Conservation (phyloP, 192 early-diverging fungal genomes). For the Lunasporangiospora selenospora region DNA sequence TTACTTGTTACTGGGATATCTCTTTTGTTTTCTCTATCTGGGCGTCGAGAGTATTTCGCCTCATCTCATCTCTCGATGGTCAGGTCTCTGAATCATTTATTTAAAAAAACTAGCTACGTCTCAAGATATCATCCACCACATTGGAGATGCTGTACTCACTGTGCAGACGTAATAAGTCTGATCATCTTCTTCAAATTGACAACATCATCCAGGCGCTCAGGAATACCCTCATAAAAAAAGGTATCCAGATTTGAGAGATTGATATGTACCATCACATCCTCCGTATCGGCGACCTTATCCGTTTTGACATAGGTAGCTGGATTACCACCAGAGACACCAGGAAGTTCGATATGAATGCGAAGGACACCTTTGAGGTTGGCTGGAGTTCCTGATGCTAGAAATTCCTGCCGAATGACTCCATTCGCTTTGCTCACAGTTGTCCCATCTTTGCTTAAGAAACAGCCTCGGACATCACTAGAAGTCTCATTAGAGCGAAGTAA, state of each 20-base stretch:
- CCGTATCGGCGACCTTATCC: neutral
- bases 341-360: conserved; percentile 22
- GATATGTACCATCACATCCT: conserved; percentile 12
- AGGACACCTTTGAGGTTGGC: conserved; percentile 9
- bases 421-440: too few relatives aligned
- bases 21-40: too few relatives aligned
- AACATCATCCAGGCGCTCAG: neutral
- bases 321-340: neutral
- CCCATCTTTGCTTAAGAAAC: conserved; percentile 15
- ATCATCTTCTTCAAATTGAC: conserved; percentile 1
- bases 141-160: too few relatives aligned
- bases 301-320: conserved; percentile 5
- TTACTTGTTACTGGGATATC: too few relatives aligned
- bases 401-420: conserved; percentile 1
- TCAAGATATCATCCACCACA: too few relatives aligned
- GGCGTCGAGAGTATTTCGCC: too few relatives aligned
- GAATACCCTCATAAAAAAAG: conserved; percentile 14
- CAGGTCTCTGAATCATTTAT: too few relatives aligned
- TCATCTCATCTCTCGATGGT: too few relatives aligned
- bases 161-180: too few relatives aligned
- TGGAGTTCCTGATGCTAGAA: conserved; percentile 3
- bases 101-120: too few relatives aligned
- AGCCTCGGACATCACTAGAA: conserved; percentile 13
- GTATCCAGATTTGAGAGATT: conserved; percentile 13
- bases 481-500: neutral